Percentiles rank a stretch among this genome's conserved stretches.
phyloP scores from a whole-genome alignment of 305 asterid species.

The Solanum hybrid region DNA sequence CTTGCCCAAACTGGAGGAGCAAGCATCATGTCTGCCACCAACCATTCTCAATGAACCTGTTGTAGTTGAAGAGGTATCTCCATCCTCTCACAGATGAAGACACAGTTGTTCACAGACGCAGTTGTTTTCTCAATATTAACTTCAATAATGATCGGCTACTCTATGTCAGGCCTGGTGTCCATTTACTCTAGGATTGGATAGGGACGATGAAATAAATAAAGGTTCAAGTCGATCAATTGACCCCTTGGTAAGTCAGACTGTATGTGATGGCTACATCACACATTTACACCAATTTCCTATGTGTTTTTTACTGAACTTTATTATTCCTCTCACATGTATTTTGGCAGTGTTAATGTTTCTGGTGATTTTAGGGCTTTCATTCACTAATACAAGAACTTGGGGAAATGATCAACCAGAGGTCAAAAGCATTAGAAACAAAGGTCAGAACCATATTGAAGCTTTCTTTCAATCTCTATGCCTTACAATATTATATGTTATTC shows the following conservation, averaged over 20 bases:
- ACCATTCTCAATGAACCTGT: slow-evolving; percentile 20
- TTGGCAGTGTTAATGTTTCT: slow-evolving; percentile 10
- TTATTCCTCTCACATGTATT: slow-evolving; percentile 12
- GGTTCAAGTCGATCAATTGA: slow-evolving; percentile 37
- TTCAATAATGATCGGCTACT: neutral
- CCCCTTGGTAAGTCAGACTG: slow-evolving; percentile 33
- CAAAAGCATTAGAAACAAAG: slow-evolving; percentile 31
- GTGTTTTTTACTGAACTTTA: neutral
- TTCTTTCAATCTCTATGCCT: neutral
- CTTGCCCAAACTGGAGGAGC: slow-evolving; percentile 28
- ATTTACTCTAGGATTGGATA: slow-evolving; percentile 44
- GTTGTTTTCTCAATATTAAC: neutral
- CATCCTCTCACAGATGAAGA: slow-evolving; percentile 10
- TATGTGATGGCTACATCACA: slow-evolving; percentile 8
- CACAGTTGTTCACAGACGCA: neutral
- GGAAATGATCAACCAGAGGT: slow-evolving; percentile 18
- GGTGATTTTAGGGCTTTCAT: slow-evolving; percentile 56
- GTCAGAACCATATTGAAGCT: slow-evolving; percentile 24
- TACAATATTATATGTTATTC: neutral
- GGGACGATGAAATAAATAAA: slow-evolving; percentile 28
- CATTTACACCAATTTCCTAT: neutral
- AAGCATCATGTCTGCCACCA: slow-evolving; percentile 37
- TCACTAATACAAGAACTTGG: slow-evolving; percentile 54
- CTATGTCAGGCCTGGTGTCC: slow-evolving; percentile 74
- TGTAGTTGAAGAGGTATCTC: slow-evolving; percentile 57